Evolutionary conservation across 495 filamentous ascomycete species (phyloP).

Genomic region (Penicillium turbatum): DNA sequence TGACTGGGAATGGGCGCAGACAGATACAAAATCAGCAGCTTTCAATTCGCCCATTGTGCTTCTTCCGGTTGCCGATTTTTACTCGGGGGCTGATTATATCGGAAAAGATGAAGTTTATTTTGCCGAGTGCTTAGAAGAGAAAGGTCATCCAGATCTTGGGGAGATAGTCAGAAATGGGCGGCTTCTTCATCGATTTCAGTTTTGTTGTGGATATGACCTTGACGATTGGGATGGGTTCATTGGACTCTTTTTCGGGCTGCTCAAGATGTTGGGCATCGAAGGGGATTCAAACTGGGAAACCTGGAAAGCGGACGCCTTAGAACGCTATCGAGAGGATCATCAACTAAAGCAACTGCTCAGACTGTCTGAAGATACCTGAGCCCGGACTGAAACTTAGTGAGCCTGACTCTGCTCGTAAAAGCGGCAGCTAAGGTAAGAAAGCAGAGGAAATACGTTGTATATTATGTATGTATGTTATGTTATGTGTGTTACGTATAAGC

Average conservation of each 20-base stretch:
- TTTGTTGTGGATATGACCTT: conserved; percentile 36
- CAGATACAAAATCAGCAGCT: conserved; percentile 29
- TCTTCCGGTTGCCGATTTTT: conserved; percentile 41
- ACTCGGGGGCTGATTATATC: conserved; percentile 31
- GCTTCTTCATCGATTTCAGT: conserved; percentile 33
- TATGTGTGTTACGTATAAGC: too few relatives aligned
- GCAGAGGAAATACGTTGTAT: too few relatives aligned
- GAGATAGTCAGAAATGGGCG: conserved; percentile 30
- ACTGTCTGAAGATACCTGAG: too few relatives aligned
- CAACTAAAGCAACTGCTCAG: too few relatives aligned
- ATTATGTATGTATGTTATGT: too few relatives aligned
- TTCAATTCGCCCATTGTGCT: conserved; percentile 43
- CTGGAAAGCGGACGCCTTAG: conserved; percentile 31
- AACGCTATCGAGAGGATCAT: background rate
- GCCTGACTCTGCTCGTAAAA: too few relatives aligned
- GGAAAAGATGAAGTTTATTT: conserved; percentile 33
- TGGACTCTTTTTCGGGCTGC: conserved; percentile 36
- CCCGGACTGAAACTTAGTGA: too few relatives aligned
- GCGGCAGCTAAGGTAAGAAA: too few relatives aligned
- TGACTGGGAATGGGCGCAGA: conserved; percentile 35
- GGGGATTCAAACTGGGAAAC: conserved; percentile 27
- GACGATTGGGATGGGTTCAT: conserved; percentile 24
- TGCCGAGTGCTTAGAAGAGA: conserved; percentile 29
- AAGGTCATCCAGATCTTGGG: conserved; percentile 27
- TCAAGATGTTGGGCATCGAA: conserved; percentile 27